Percentiles rank a stretch among this genome's conserved stretches.
These are phyloP conservation scores for Nannizzia gypsea DNA, from an alignment of 2,329 filamentous ascomycete genomes.

Conservation along the genomic window DNA sequence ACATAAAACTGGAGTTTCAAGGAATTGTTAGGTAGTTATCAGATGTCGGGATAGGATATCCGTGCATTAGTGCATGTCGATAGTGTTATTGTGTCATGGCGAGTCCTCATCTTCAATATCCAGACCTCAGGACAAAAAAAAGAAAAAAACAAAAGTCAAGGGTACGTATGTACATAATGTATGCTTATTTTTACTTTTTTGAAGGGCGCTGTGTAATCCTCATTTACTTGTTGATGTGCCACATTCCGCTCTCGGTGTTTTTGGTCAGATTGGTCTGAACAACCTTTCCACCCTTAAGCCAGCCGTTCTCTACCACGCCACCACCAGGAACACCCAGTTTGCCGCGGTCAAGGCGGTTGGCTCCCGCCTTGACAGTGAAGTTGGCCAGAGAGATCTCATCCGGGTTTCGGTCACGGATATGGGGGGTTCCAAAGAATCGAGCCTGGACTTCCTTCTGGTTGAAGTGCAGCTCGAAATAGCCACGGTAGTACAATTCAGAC, in stretches of 20 bases:
- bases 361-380: conserved; percentile 48
- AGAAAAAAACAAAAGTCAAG: too few relatives aligned
- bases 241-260: conserved; percentile 25
- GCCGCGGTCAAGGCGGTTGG: conserved; percentile 43
- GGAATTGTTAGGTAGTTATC: too few relatives aligned
- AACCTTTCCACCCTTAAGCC: conserved; percentile 23
- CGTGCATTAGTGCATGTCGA: too few relatives aligned
- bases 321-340: conserved; percentile 29
- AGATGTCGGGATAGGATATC: too few relatives aligned
- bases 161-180: neutral
- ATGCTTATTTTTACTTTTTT: too few relatives aligned
- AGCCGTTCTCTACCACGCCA: conserved; percentile 36
- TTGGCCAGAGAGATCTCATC: conserved; percentile 11
- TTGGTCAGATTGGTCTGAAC: conserved; percentile 25
- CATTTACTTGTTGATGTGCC: conserved; percentile 8
- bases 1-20: too few relatives aligned
- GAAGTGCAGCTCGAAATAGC: conserved; percentile 57
- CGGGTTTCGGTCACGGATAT: conserved; percentile 7
- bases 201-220: neutral
- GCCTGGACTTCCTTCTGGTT: conserved; percentile 48
- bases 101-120: too few relatives aligned
- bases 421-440: conserved; percentile 43
- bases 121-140: too few relatives aligned
- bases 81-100: too few relatives aligned
- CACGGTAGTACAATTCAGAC: conserved; percentile 62